A percentile compares a stretch with the other conserved stretches of the same genome.
These are phyloP conservation scores for Trichosporon sp. DNA, from an alignment of 1,284 basidiomycete genomes.

Conservation along the genomic window DNA sequence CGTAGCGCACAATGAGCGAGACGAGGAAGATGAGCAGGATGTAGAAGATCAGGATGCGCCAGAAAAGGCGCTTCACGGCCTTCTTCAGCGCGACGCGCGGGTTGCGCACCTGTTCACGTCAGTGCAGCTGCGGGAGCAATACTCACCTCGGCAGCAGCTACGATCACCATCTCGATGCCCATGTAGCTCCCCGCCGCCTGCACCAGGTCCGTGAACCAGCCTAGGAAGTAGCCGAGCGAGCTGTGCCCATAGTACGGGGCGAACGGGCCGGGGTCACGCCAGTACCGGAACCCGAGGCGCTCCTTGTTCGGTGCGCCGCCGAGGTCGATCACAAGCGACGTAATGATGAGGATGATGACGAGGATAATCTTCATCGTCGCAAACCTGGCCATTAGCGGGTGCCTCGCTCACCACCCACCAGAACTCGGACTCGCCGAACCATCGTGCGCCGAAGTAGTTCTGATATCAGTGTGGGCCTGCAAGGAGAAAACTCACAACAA, in stretches of 20 bases:
- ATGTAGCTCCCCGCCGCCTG: conserved; percentile 31
- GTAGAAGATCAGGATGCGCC: conserved; percentile 65
- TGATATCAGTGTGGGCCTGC: not conserved
- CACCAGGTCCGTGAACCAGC: conserved; percentile 32
- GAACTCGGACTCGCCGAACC: conserved; percentile 61
- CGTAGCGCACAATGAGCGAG: conserved; percentile 67
- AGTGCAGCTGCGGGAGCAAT: no score
- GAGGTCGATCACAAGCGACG: conserved; percentile 58
- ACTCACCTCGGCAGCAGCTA: conserved; percentile 32
- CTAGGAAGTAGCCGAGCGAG: conserved; percentile 29
- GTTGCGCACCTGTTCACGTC: no score
- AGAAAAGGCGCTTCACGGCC: conserved; percentile 56
- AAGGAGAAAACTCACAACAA: conserved; percentile 44
- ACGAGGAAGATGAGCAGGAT: conserved; percentile 56
- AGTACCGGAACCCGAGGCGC: conserved; percentile 53
- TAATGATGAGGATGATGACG: conserved; percentile 55
- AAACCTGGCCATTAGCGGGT: conserved; percentile 26
- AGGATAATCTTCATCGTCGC: conserved; percentile 62
- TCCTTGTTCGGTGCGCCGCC: conserved; percentile 40
- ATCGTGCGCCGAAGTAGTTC: conserved; percentile 68
- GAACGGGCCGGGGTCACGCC: conserved; percentile 58
- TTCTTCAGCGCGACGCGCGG: conserved; percentile 26
- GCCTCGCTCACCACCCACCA: conserved; percentile 43
- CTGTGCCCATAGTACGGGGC: conserved; percentile 4
- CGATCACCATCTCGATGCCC: conserved; percentile 31